Evolutionary conservation across 768 basidiomycete genomes (phyloP).

Genomic region (Sporobolomyces pararoseus): DNA sequence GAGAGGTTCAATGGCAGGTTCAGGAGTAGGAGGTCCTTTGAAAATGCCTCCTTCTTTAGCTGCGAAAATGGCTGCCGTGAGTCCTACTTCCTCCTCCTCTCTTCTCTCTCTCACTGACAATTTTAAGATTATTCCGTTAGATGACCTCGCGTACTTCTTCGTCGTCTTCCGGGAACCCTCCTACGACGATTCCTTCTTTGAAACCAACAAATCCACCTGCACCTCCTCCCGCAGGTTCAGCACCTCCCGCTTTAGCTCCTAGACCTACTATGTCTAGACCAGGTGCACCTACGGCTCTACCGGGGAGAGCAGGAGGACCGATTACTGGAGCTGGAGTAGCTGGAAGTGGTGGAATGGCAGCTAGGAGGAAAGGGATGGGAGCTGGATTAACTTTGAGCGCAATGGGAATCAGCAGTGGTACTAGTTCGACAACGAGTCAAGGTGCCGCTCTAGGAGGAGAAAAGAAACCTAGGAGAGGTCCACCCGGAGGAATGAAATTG

Average conservation of each 20-base stretch:
- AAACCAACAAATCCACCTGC: slow-evolving; percentile 46
- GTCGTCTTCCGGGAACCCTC: slow-evolving; percentile 47
- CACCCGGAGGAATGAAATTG: slow-evolving; percentile 54
- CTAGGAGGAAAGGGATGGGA: slow-evolving; percentile 7
- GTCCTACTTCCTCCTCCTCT: slow-evolving; percentile 43
- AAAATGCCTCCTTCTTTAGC: slow-evolving; percentile 79
- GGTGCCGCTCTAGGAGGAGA: slow-evolving; percentile 25
- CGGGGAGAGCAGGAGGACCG: slow-evolving; percentile 47
- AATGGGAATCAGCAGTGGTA: neutral
- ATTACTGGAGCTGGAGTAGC: slow-evolving; percentile 50
- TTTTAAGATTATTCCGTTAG: slow-evolving; percentile 46
- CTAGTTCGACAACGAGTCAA: no score
- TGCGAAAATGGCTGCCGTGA: slow-evolving; percentile 87
- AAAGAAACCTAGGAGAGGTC: slow-evolving; percentile 43
- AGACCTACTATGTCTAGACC: slow-evolving; percentile 17
- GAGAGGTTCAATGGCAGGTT: neutral
- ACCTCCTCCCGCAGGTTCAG: slow-evolving; percentile 29
- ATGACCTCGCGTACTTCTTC: slow-evolving; percentile 55
- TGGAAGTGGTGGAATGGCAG: slow-evolving; percentile 47
- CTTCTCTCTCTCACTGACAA: neutral
- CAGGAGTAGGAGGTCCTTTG: slow-evolving; percentile 22
- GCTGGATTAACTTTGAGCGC: slow-evolving; percentile 32
- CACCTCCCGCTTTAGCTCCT: slow-evolving; percentile 42
- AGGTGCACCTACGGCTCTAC: slow-evolving; percentile 38
- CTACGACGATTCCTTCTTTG: slow-evolving; percentile 52